Base-by-base conservation (phyloP, 2,329 filamentous ascomycete genomes). In the Talaromyces albobiverticillius region DNA sequence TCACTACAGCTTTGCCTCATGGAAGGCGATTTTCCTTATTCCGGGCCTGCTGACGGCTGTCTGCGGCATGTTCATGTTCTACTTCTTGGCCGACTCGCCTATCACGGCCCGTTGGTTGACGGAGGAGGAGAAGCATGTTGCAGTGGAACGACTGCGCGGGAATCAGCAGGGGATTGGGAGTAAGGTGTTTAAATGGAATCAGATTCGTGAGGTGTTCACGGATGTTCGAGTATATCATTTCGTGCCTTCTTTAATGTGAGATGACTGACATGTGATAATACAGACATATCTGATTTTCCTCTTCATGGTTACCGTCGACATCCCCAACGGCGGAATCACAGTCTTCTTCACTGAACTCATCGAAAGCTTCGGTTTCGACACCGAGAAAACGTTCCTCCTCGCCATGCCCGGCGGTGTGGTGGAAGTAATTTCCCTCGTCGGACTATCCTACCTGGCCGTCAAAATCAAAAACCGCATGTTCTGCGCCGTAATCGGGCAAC, bases 141-240 rank as follows among this genome's bases (percentile, higher is more conserved):
- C 47, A 14, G 14, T 50, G 10, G 47, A 50, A 20, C 47, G 47
- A 6, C 18, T 50, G 14, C 47, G 47, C 8, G 32, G 22, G 26
- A 50, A 50, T 11, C 47, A 50, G 34, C 47, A 50, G 40, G 47
- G 47, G n/a, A 41, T 50, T 31, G 32, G 47, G 13, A 40, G 32
- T 22, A 40, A 26, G 13, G 47, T 40, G 11, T 50, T 50, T 4
- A 50, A 50, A n/a, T 40, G 34, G 32, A 26, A 16, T 9, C 47
- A 50, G 11, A 8, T 49, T 18, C 47, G 47, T 18, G 47, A 50
- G n/a, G 34, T 22, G 16, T 50, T 50, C 9, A 50, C 34, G 16
- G 47, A 50, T 10, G 40, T 50, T 5, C 31, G 46, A 40, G 47
- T 40, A 14, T 29, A 23, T 29, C 1, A 16, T 20, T 41, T 9